Percentiles rank a stretch among this genome's conserved stretches.
phyloP scores from a whole-genome alignment of 2,329 filamentous ascomycete genomes.

The Alternaria sp. region DNA sequence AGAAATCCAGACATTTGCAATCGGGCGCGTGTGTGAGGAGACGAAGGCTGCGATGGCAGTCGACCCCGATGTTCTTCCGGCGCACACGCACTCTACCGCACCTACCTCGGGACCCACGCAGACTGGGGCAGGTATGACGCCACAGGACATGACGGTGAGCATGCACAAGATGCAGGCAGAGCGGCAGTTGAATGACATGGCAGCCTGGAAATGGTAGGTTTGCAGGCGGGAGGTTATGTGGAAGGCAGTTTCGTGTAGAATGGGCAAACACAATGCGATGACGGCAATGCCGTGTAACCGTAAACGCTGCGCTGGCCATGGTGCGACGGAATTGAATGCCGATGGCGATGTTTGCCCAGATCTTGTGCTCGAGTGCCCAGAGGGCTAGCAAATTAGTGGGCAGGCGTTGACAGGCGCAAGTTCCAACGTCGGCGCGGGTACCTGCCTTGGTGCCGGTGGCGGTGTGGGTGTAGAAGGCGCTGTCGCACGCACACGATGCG shows the following conservation, averaged over 20 bases:
- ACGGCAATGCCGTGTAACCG: not conserved
- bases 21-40: slow-evolving; percentile 40
- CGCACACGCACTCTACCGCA: slow-evolving; percentile 4
- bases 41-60: slow-evolving; percentile 33
- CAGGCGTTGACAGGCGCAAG: not conserved
- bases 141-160: slow-evolving; percentile 17
- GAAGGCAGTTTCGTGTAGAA: slow-evolving; percentile 16
- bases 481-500: not conserved
- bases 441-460: slow-evolving; percentile 2
- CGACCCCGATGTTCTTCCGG: slow-evolving; percentile 9
- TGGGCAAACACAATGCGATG: not conserved
- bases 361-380: not conserved
- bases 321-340: not conserved
- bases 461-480: not conserved
- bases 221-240: slow-evolving; percentile 9
- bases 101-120: not conserved
- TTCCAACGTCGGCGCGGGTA: slow-evolving; percentile 2
- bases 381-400: not conserved
- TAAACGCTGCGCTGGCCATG: not conserved
- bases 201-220: slow-evolving; percentile 20
- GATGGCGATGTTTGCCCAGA: not conserved
- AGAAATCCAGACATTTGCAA: slow-evolving; percentile 28
- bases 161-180: slow-evolving; percentile 28
- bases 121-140: not conserved
- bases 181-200: slow-evolving; percentile 21